Percentiles rank a stretch among this genome's conserved stretches.
phyloP scores from a whole-genome alignment of 805 yeast genomes.

The Yamadazyma kitorensis region DNA sequence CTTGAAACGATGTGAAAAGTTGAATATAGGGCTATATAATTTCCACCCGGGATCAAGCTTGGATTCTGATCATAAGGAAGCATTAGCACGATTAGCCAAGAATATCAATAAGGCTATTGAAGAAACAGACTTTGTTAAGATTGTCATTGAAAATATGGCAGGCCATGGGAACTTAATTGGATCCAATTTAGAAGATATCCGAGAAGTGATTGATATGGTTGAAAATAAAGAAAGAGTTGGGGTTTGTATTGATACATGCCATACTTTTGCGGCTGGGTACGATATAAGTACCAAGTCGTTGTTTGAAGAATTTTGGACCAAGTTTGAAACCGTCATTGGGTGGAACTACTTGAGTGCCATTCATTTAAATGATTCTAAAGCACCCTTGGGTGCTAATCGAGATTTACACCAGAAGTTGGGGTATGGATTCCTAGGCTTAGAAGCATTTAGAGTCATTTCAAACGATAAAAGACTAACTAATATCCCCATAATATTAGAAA shows the following conservation, averaged over 20 bases:
- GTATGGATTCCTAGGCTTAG: conserved; percentile 83
- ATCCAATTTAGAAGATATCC: conserved; percentile 70
- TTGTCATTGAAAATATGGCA: conserved; percentile 96
- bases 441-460: conserved; percentile 75
- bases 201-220: conserved; percentile 70
- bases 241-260: conserved; percentile 95
- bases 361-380: conserved; percentile 93
- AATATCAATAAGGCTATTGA: conserved; percentile 76
- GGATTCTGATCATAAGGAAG: conserved; percentile 60
- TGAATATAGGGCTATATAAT: conserved; percentile 83
- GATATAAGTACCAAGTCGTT: conserved; percentile 64
- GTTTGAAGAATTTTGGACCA: conserved; percentile 67
- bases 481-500: conserved; percentile 83
- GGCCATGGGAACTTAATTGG: conserved; percentile 94
- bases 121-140: conserved; percentile 74
- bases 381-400: conserved; percentile 84
- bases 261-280: conserved; percentile 94
- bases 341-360: conserved; percentile 70
- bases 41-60: conserved; percentile 92
- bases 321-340: conserved; percentile 76
- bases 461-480: conserved; percentile 59
- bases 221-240: conserved; percentile 86
- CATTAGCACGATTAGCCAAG: conserved; percentile 67
- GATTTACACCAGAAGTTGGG: conserved; percentile 92
- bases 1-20: conserved; percentile 76